Evolutionary conservation across 2,329 filamentous ascomycete species (phyloP).

Genomic region (Triangularia verruculosa): DNA sequence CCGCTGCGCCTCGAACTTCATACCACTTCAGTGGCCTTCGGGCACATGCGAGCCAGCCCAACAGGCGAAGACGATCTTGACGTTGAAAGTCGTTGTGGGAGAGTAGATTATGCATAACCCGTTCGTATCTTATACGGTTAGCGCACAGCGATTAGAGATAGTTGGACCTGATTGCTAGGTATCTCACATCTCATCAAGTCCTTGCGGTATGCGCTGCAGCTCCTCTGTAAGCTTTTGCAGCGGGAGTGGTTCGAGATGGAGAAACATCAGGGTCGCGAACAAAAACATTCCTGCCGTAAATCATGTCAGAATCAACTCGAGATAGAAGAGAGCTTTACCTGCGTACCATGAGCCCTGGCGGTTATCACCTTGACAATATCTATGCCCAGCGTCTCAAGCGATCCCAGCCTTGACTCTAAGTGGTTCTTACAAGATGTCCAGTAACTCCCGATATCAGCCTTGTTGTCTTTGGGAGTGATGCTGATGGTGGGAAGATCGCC

Average conservation of each 20-base stretch:
- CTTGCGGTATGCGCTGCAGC: neutral
- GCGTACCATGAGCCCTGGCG: neutral
- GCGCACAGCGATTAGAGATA: no score
- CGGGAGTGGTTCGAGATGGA: neutral
- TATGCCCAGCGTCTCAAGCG: neutral
- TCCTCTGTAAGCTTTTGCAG: neutral
- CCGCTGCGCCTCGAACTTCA: neutral
- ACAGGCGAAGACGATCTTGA: neutral
- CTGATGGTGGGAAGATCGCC: neutral
- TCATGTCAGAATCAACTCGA: neutral
- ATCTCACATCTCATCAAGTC: slow-evolving; percentile 3
- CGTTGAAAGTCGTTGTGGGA: neutral
- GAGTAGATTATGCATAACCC: neutral
- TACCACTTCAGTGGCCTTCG: slow-evolving; percentile 1
- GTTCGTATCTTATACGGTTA: neutral
- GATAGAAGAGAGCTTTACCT: neutral
- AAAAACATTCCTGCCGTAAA: neutral
- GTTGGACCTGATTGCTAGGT: neutral
- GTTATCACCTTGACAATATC: slow-evolving; percentile 5
- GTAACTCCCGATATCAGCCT: neutral
- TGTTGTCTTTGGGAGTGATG: neutral
- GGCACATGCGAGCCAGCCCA: neutral
- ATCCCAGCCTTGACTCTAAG: neutral
- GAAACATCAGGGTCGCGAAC: neutral
- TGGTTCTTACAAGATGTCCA: neutral